phyloP scores from a whole-genome alignment of 768 basidiomycete genomes.

The Lentinus brumalis region DNA sequence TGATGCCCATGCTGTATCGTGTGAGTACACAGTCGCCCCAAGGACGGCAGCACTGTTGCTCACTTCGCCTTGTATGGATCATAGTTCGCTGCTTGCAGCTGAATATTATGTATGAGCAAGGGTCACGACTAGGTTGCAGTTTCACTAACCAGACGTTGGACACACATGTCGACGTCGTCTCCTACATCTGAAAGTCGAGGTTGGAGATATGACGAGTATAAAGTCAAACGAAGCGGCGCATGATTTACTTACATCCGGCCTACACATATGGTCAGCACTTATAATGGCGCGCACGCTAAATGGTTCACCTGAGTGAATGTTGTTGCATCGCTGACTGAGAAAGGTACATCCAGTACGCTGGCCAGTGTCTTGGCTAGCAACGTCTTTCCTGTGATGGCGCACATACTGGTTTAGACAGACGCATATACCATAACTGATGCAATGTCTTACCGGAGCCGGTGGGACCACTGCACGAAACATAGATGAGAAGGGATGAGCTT shows the following conservation, averaged over 20 bases:
- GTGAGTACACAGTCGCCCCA: neutral
- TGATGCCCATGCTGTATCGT: slow-evolving; percentile 75
- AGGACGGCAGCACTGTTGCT: neutral
- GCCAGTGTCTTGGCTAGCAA: slow-evolving; percentile 91
- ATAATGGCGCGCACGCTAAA: neutral
- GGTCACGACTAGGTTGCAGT: neutral
- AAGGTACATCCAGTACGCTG: slow-evolving; percentile 88
- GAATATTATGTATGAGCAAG: neutral
- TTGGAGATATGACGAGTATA: neutral
- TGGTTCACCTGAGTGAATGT: slow-evolving; percentile 81
- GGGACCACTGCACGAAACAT: slow-evolving; percentile 56
- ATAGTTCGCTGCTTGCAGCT: slow-evolving; percentile 88
- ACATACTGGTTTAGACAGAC: neutral
- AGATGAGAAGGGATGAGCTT: neutral
- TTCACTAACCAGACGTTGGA: slow-evolving; percentile 71
- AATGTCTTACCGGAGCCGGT: slow-evolving; percentile 72
- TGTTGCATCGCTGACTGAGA: slow-evolving; percentile 92
- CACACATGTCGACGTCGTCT: slow-evolving; percentile 93
- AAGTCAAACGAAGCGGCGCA: too few relatives aligned
- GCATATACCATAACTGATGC: neutral
- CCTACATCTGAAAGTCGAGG: slow-evolving; percentile 69
- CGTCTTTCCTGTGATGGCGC: slow-evolving; percentile 68
- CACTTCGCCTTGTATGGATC: slow-evolving; percentile 86
- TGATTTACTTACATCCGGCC: slow-evolving; percentile 66
- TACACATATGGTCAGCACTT: slow-evolving; percentile 28